Evolutionary conservation across 2,329 filamentous ascomycete species (phyloP).

Genomic region (Xylariaceae sp.): DNA sequence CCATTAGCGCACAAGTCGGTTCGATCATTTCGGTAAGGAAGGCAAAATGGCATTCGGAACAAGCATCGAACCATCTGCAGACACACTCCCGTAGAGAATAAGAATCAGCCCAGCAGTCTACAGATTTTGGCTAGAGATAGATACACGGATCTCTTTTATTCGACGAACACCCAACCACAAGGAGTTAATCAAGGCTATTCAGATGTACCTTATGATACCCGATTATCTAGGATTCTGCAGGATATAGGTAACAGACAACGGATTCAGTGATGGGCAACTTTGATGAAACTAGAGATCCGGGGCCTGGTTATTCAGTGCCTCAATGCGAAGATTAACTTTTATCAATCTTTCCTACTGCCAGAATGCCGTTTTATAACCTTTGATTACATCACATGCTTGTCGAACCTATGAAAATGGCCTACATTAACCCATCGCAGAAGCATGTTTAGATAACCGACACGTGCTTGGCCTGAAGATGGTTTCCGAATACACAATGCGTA

Average conservation of each 20-base stretch:
- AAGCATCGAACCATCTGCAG: not conserved
- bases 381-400: not conserved
- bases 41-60: not conserved
- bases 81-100: not conserved
- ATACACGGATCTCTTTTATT: constrained; percentile 21
- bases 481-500: too few relatives aligned
- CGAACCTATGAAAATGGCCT: too few relatives aligned
- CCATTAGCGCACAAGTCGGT: constrained; percentile 54
- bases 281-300: constrained; percentile 5
- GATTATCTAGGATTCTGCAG: constrained; percentile 2
- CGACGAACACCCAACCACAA: not conserved
- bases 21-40: constrained; percentile 50
- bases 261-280: constrained; percentile 4
- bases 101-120: not conserved
- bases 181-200: not conserved
- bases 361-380: not conserved
- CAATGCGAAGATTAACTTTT: constrained; percentile 2
- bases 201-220: constrained; percentile 20
- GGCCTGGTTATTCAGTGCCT: not conserved
- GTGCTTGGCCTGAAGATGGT: too few relatives aligned
- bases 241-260: constrained; percentile 6
- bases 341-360: not conserved
- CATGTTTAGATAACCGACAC: too few relatives aligned
- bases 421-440: too few relatives aligned
- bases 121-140: constrained; percentile 1